Conservation (phyloP, 176 grass and related monocot genomes). For the Phragmites australis region DNA sequence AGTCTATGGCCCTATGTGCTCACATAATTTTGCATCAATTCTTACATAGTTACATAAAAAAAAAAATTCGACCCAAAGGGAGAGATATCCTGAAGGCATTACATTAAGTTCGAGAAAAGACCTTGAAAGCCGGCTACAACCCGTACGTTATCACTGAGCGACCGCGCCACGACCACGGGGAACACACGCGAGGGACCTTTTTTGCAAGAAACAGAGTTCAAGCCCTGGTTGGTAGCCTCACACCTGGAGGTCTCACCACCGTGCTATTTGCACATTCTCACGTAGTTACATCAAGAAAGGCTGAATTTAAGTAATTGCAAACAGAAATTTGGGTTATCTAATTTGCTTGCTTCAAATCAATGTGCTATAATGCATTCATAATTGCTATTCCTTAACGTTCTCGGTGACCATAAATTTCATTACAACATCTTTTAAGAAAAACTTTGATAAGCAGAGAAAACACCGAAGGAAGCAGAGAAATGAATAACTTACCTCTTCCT, state of each 20-base stretch:
- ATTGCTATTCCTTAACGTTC: constrained; percentile 2
- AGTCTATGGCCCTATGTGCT: neutral
- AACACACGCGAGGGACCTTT: no score
- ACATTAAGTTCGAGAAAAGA: no score
- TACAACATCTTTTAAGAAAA: neutral
- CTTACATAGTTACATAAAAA: constrained; percentile 25
- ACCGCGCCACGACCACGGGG: no score
- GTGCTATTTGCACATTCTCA: constrained; percentile 9
- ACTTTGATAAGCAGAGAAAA: neutral
- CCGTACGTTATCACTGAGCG: no score
- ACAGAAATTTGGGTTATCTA: neutral
- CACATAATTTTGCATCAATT: neutral
- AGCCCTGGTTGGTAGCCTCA: no score
- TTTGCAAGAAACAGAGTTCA: no score
- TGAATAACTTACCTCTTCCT: constrained; percentile 60
- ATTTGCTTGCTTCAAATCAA: neutral
- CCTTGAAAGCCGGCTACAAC: no score
- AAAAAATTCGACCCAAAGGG: no score
- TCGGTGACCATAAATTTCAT: neutral
- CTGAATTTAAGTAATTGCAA: neutral
- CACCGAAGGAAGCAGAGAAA: constrained; percentile 11
- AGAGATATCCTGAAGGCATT: no score
- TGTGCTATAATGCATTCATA: neutral
- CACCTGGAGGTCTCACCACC: no score
- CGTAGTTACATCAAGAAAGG: constrained; percentile 19